These are phyloP conservation scores for Calocybe indica DNA, from an alignment of 768 basidiomycete species.

Conservation along the genomic window DNA sequence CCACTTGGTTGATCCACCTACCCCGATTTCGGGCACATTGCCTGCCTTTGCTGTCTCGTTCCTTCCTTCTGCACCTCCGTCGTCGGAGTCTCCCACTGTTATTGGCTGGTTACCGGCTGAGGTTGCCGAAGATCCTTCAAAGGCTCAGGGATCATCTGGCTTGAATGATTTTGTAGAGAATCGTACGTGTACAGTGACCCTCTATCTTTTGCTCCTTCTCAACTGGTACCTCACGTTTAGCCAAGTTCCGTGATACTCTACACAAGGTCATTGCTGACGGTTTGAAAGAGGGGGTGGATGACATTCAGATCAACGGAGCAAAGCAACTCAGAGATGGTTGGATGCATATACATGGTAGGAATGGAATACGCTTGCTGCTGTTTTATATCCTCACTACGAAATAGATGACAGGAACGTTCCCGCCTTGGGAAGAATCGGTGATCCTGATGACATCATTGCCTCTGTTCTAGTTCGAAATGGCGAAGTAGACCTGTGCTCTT, in stretches of 20 bases:
- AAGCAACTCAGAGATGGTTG: constrained; percentile 67
- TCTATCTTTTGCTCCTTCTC: not conserved
- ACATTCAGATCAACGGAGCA: constrained; percentile 60
- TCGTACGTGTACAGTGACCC: constrained; percentile 34
- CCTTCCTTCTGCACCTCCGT: constrained; percentile 37
- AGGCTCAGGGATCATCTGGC: constrained; percentile 32
- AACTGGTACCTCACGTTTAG: constrained; percentile 25
- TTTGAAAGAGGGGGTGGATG: constrained; percentile 54
- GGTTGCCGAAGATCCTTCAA: constrained; percentile 11
- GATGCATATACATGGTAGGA: constrained; percentile 74
- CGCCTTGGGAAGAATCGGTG: constrained; percentile 67
- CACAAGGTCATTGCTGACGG: constrained; percentile 54
- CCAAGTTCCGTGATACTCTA: constrained; percentile 50
- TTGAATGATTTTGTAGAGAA: constrained; percentile 72
- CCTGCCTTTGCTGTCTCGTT: constrained; percentile 68
- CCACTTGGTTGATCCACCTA: constrained; percentile 53
- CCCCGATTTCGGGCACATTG: constrained; percentile 32
- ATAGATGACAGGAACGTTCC: constrained; percentile 73
- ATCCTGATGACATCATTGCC: constrained; percentile 80
- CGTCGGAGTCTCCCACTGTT: constrained; percentile 42
- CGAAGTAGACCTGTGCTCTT: constrained; percentile 35
- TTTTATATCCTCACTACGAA: not conserved
- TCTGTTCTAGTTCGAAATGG: constrained; percentile 68
- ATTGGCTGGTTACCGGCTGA: constrained; percentile 68
- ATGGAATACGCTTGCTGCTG: not conserved